These are phyloP conservation scores for Rhodotorula mucilaginosa DNA, from an alignment of 1,284 basidiomycete species.

Conservation along the genomic window DNA sequence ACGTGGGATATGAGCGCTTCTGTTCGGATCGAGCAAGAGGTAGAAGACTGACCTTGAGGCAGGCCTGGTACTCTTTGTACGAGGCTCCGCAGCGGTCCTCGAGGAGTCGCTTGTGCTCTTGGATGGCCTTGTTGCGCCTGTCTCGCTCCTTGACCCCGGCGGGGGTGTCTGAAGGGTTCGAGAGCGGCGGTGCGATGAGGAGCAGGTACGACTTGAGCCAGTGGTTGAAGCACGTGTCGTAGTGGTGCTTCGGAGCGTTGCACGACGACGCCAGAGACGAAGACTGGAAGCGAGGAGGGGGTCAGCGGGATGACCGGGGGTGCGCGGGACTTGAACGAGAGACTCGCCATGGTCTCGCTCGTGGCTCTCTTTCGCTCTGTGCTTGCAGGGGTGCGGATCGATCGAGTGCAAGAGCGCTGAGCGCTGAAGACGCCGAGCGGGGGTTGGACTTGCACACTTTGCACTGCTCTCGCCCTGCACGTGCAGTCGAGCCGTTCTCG, in stretches of 20 bases:
- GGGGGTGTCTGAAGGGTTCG: constrained; percentile 33
- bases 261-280: constrained; percentile 54
- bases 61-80: constrained; percentile 74
- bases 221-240: constrained; percentile 90
- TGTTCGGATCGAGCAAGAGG: not conserved
- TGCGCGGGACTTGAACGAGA: no score
- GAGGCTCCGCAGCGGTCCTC: constrained; percentile 74
- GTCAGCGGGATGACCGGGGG: no score
- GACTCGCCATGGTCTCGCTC: no score
- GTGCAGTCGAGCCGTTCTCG: no score
- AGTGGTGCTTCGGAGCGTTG: constrained; percentile 81
- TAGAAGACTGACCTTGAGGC: constrained; percentile 63
- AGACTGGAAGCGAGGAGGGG: constrained; percentile 4
- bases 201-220: constrained; percentile 91
- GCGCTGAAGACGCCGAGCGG: no score
- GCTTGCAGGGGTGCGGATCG: no score
- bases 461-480: no score
- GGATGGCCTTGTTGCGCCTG: constrained; percentile 52
- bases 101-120: constrained; percentile 67
- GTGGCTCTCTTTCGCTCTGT: no score
- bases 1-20: not conserved
- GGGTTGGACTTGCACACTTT: no score
- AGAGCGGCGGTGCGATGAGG: constrained; percentile 29
- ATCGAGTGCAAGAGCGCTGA: no score
- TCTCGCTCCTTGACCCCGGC: constrained; percentile 49